Conservation (phyloP, 805 yeast genomes). For the Zygosaccharomyces lentus region DNA sequence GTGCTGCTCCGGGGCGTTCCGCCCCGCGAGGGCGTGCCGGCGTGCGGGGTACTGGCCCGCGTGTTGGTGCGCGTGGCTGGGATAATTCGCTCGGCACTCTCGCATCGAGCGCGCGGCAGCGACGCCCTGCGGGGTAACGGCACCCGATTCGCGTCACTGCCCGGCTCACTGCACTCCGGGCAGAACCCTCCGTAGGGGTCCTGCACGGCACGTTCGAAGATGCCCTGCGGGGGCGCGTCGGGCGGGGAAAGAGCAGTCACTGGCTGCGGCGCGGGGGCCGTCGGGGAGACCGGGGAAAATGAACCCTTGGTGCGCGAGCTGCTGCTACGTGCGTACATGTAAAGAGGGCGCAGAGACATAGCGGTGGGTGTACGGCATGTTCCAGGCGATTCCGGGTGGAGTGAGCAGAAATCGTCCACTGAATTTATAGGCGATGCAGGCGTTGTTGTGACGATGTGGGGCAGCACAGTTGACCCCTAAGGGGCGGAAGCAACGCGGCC, state of each 20-base stretch:
- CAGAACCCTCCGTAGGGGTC: slow-evolving; percentile 30
- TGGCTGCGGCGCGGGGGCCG: neutral
- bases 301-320: neutral
- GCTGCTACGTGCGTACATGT: slow-evolving; percentile 1
- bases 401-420: neutral
- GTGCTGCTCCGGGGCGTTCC: slow-evolving; percentile 3
- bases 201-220: slow-evolving; percentile 30
- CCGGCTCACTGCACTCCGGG: slow-evolving; percentile 9
- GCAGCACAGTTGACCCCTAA: neutral
- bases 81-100: neutral
- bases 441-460: neutral
- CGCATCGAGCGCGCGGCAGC: neutral
- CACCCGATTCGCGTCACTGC: neutral
- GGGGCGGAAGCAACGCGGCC: neutral
- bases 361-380: neutral
- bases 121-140: neutral
- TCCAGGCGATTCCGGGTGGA: neutral
- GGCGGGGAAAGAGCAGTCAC: neutral
- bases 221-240: slow-evolving; percentile 34
- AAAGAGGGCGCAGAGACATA: slow-evolving; percentile 4
- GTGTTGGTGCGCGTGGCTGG: neutral
- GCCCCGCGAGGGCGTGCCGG: slow-evolving; percentile 16
- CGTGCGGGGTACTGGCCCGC: neutral
- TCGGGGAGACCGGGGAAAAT: neutral
- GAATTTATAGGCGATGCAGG: neutral